Evolutionary conservation across 2,329 filamentous ascomycete species (phyloP), one percentile per base, ranked within the genome.

Genomic region (Neophaeococcomyces mojaviensis): DNA sequence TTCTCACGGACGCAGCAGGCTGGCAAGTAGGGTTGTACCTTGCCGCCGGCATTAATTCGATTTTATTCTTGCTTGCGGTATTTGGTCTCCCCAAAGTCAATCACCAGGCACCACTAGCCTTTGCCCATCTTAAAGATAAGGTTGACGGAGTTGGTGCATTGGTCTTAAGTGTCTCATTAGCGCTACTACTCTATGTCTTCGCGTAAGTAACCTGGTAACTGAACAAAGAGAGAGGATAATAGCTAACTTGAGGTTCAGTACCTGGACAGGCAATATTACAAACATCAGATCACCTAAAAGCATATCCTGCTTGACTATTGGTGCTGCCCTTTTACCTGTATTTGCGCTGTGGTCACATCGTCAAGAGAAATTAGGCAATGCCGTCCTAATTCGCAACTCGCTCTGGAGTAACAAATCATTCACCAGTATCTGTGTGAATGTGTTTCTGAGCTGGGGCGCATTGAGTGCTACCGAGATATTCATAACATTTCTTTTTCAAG

Each of bases 341-440:
- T 82, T 82, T 55, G 61, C 74, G 38, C 55, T 63, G 9, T 82
- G 79, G 79, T 68, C 78, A 36, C 66, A 68, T 9, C 64, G 66
- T 2, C 75, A 74, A 42, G 71, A 73, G 41, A 64, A 61, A 10
- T 56, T 61, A 0, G 65, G 66, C 12, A 66, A 65, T 2, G 72
- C 77, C 12, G 77, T 78, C 0, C 59, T 83, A 7, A 81, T 83
- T 16, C 79, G 79, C 0, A 82, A 82, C 57, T 72, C 70, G 0
- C 60, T 83, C 0, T 83, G 79, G 80, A 67, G 63, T 12, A 80
- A 77, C 37, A 58, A 61, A 0, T 61, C 72, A 3, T 84, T 83
- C 54, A 72, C 75, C 0, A 69, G 64, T 28, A 71, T 79, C 19
- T 82, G 79, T 53, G 53, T 72, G 3, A 73, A 67, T 4, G 66